Evolutionary conservation across 495 filamentous ascomycete species (phyloP), one percentile per base, ranked within the genome.

Genomic region (Penicillium turbatum): DNA sequence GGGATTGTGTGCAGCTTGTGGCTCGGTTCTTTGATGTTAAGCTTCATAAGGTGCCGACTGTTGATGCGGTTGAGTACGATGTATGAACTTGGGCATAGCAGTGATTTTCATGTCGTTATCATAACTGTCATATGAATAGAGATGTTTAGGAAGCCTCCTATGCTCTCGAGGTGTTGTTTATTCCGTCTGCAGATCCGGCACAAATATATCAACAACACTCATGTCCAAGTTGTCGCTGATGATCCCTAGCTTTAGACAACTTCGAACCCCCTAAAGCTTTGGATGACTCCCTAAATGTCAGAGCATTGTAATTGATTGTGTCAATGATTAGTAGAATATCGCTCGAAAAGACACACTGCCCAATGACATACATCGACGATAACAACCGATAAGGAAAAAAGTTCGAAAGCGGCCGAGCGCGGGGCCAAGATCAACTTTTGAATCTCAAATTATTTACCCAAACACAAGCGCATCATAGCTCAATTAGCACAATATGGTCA

Each of bases 41-140:
- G 45, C 48, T 76, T 61, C 59, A 73, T 41, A 78, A 66, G 67
- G 74, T 73, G 68, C 77, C 62, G 53, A 74, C 69, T 65, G 76
- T 71, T 72, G 78, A 72, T 68, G 57, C 63, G 48, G 73, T 76
- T 11, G 73, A 76, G 32, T 59, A 61, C 48, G 73, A 76, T 59
- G 70, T 76, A 44, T 67, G 54, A 35, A 39, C 12, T n/a, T 36
- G 5, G 34, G 35, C 13, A 11, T 21, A 51, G 36, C 13, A 16
- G 2, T 16, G 9, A n/a, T 16, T 39, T 19, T 40, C 5, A 2
- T 2, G 35, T 21, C 13, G 34, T 55, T 31, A 31, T 31, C 4
- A 24, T 24, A 24, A 4, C 21, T 24, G 21, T 24, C 21, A 44
- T 36, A 49, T 30, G 24, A 8, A 17, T 15, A 2, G 2, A 24